A percentile compares a stretch with the other conserved stretches of the same genome.
These are phyloP conservation scores for Phytophthora podocarpi DNA, from an alignment of 352 stramenopile species.

Conservation along the genomic window DNA sequence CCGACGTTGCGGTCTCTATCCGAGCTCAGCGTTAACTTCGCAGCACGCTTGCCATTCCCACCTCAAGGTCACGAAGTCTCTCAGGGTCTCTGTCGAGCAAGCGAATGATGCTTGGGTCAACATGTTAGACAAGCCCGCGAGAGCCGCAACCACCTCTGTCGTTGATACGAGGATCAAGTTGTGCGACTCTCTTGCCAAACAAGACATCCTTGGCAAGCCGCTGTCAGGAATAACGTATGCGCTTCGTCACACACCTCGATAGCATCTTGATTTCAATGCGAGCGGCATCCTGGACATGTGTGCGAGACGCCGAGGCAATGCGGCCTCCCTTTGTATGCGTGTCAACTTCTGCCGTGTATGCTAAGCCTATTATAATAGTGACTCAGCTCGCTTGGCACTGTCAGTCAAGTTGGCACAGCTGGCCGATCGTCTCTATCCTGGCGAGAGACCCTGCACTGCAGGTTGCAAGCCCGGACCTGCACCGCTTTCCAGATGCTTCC, in stretches of 20 bases:
- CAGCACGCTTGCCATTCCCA: slow-evolving; percentile 2
- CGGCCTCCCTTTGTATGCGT: neutral
- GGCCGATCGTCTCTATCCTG: slow-evolving; percentile 10
- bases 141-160: slow-evolving; percentile 3
- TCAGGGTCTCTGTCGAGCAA: slow-evolving; percentile 27
- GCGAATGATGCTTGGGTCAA: slow-evolving; percentile 14
- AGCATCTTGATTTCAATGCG: slow-evolving; percentile 3
- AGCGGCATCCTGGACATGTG: slow-evolving; percentile 5
- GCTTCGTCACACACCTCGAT: no score
- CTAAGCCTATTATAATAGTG: no score
- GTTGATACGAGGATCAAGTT: neutral
- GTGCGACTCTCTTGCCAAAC: neutral
- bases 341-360: slow-evolving; percentile 14
- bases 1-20: slow-evolving; percentile 9
- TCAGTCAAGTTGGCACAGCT: slow-evolving; percentile 5
- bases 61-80: slow-evolving; percentile 11
- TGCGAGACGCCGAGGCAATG: neutral
- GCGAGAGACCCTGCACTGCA: slow-evolving; percentile 21
- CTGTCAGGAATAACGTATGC: no score
- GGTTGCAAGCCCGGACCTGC: slow-evolving; percentile 5
- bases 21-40: slow-evolving; percentile 16
- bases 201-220: no score
- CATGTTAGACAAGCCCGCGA: slow-evolving; percentile 6
- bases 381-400: neutral
- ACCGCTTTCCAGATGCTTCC: slow-evolving; percentile 15